Percentiles rank a stretch among this genome's conserved stretches.
Evolutionary conservation across 2,329 filamentous ascomycete species (phyloP).

Genomic region (Emericellopsis cladophorae): DNA sequence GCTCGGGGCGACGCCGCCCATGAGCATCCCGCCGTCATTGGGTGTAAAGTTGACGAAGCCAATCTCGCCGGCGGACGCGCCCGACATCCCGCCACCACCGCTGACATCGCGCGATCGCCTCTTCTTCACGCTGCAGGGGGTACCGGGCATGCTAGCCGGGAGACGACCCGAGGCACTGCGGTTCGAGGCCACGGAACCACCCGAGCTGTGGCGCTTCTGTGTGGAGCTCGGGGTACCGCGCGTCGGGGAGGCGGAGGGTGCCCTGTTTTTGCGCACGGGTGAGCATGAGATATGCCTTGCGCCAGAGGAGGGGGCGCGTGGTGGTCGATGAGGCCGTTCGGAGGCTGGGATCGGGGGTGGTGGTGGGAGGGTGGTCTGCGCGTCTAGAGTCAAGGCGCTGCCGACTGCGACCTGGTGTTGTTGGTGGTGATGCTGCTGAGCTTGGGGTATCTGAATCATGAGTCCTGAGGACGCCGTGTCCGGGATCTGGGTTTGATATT

Average conservation of each 20-base stretch:
- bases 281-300: conserved; percentile 31
- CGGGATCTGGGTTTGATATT: conserved; percentile 16
- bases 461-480: conserved; percentile 24
- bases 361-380: conserved; percentile 21
- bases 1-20: conserved; percentile 83
- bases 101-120: conserved; percentile 22
- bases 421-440: conserved; percentile 23
- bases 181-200: conserved; percentile 19
- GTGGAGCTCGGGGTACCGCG: conserved; percentile 11
- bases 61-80: conserved; percentile 18
- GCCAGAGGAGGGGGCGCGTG: conserved; percentile 40
- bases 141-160: conserved; percentile 21
- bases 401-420: conserved; percentile 21
- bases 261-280: conserved; percentile 27
- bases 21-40: conserved; percentile 61
- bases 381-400: conserved; percentile 17
- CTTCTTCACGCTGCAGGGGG: conserved; percentile 25
- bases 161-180: conserved; percentile 21
- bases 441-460: conserved; percentile 42
- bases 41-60: conserved; percentile 89
- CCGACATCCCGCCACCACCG: conserved; percentile 10
- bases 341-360: conserved; percentile 13
- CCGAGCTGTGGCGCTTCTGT: conserved; percentile 23
- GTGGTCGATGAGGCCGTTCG: conserved; percentile 30
- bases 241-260: conserved; percentile 25